Percentiles rank a stretch among this genome's conserved stretches.
phyloP scores from a whole-genome alignment of 2,329 filamentous ascomycete species.

The Erysiphe neolycopersici region DNA sequence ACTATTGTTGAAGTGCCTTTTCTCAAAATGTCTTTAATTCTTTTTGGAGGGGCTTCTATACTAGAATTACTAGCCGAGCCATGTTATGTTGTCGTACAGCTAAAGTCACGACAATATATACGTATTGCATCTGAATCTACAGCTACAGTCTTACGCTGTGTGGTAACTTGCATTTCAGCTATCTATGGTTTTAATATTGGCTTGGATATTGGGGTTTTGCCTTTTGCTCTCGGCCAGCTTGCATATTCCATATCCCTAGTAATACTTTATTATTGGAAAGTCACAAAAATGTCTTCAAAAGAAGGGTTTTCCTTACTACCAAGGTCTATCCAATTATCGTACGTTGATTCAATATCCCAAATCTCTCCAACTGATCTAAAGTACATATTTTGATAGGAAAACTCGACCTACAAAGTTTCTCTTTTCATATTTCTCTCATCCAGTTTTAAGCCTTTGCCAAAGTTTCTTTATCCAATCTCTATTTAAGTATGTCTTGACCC shows the following conservation, averaged over 20 bases:
- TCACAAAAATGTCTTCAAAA: constrained; percentile 25
- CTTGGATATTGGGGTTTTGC: constrained; percentile 43
- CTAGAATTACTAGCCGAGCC: constrained; percentile 70
- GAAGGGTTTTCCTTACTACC: constrained; percentile 45
- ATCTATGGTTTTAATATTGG: constrained; percentile 29
- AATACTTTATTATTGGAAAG: constrained; percentile 38
- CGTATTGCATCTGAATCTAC: constrained; percentile 61
- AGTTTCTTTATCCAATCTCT: constrained; percentile 70
- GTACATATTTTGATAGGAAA: not conserved
- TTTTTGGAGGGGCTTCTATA: constrained; percentile 30
- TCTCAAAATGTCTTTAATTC: constrained; percentile 25
- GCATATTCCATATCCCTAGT: constrained; percentile 45
- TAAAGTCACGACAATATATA: constrained; percentile 51
- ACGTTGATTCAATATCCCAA: constrained; percentile 1
- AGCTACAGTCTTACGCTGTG: constrained; percentile 53
- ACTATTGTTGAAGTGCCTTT: constrained; percentile 30
- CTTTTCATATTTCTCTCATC: constrained; percentile 29
- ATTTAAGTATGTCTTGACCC: constrained; percentile 80
- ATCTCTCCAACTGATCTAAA: not conserved
- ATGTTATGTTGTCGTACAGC: constrained; percentile 67
- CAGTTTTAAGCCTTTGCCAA: constrained; percentile 45
- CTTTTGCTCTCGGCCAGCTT: constrained; percentile 71
- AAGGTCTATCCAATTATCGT: constrained; percentile 15
- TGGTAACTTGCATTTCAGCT: constrained; percentile 44
- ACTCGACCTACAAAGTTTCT: constrained; percentile 7